These are phyloP conservation scores for Cutaneotrichosporon spelunceum DNA, from an alignment of 1,284 basidiomycete genomes.

Conservation along the genomic window DNA sequence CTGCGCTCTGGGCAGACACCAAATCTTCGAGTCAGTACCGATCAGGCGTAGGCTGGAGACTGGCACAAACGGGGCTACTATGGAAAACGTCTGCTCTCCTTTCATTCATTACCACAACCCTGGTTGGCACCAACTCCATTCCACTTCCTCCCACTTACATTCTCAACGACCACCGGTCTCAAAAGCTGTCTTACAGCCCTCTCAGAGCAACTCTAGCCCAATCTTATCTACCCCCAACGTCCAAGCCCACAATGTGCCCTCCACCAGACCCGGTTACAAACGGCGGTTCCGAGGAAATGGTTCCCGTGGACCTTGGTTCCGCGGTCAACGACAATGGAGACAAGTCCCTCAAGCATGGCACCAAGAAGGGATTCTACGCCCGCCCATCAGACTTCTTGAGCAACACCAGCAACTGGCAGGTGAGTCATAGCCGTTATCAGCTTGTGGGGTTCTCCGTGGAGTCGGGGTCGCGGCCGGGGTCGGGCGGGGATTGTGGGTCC, in stretches of 20 bases:
- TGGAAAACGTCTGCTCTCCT: neutral
- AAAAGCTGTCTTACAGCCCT: constrained; percentile 8
- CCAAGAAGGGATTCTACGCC: constrained; percentile 73
- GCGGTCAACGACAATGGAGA: constrained; percentile 45
- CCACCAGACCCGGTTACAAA: constrained; percentile 32
- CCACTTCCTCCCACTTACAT: neutral
- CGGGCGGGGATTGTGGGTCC: too few species aligned
- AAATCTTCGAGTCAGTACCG: neutral
- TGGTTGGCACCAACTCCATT: neutral
- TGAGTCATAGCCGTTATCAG: constrained; percentile 21
- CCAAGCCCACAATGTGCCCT: constrained; percentile 20
- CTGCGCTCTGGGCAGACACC: neutral
- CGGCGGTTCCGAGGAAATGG: constrained; percentile 27
- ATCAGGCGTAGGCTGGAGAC: neutral
- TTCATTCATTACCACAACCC: neutral
- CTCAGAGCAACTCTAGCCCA: neutral
- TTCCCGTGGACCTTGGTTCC: constrained; percentile 32
- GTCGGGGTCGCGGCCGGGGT: neutral
- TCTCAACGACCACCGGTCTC: neutral
- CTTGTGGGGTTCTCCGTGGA: neutral
- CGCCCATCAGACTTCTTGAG: constrained; percentile 86
- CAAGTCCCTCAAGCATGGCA: constrained; percentile 43
- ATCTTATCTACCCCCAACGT: constrained; percentile 1
- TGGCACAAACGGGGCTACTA: too few species aligned
- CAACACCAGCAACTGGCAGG: constrained; percentile 84